Base-by-base conservation (phyloP, 768 basidiomycete genomes). In the Pulveroboletus sp. region DNA sequence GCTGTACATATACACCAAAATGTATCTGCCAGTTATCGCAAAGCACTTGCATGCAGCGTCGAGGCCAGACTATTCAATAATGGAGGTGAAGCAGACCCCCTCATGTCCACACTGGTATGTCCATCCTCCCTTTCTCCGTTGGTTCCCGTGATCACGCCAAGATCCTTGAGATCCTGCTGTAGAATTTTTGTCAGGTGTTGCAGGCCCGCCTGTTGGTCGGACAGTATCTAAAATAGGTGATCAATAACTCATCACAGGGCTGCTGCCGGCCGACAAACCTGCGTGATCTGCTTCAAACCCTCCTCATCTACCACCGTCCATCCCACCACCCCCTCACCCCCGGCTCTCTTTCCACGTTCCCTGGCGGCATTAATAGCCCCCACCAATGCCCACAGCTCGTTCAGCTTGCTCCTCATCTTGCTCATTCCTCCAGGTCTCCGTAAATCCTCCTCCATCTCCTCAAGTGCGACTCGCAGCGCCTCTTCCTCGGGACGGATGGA, bases 261-360 rank as follows among this genome's bases (percentile, higher is more conserved):
- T 18, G 10, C 43, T 15, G 27, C 52, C 51, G 44, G 33, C 39
- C 8, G 41, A 62, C 74, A 15, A 50, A 87, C 88, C 77, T 86
- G 83, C 4, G 83, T 73, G 48, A 93, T 82, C 64, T 88, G 82
- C 41, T 80, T 73, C 48, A 93, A 69, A 1, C 90, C 90, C 2
- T 90, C 88, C 60, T 89, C 87, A 63, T 93, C 91, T 3, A 88
- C 86, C n/a, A 92, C 87, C 0, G 82, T 78, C 89, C 89, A 91
- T 58, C 83, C 86, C 8, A 76, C 74, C 14, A 44, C 49, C 1
- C 73, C 75, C 14, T 74, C 76, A 11, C 61, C 58, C 28, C 66
- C 69, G 18, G 61, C 67, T 53, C 76, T 74, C 51, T 71, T 66
- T 41, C 73, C 76, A 37, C 74, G 67, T 59, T 85, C 82, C 57